These are phyloP conservation scores for Apophysomyces variabilis DNA, from an alignment of 371 early-diverging fungal species.

Conservation along the genomic window DNA sequence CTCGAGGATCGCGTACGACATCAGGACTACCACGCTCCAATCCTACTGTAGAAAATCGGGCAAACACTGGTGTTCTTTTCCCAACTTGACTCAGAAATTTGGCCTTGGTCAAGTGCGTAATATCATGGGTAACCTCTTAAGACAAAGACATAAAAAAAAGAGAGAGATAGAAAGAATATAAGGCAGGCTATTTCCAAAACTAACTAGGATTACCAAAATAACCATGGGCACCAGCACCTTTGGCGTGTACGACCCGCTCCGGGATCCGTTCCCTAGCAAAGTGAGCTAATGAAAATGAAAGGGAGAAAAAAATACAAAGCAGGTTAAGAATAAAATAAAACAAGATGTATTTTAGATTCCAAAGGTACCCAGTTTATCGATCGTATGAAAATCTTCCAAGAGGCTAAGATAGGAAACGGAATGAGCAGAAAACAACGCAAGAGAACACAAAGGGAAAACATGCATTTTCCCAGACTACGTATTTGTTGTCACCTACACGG, in stretches of 20 bases:
- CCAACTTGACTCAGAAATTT: conserved; percentile 76
- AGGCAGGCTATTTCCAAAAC: too few relatives aligned
- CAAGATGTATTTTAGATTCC: conserved; percentile 1
- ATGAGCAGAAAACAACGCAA: conserved; percentile 13
- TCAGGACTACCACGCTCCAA: conserved; percentile 80
- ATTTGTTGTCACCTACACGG: conserved; percentile 27
- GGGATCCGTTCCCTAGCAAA: conserved; percentile 87
- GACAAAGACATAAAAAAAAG: too few relatives aligned
- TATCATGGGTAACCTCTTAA: conserved; percentile 75
- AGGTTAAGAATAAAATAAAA: neutral
- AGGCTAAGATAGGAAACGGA: conserved; percentile 19
- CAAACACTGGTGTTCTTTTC: conserved; percentile 79
- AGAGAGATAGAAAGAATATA: too few relatives aligned
- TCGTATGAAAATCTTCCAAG: conserved; percentile 75
- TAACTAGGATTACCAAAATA: conserved; percentile 59
- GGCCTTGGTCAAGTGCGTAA: conserved; percentile 73
- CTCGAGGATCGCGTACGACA: conserved; percentile 79
- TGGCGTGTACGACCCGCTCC: conserved; percentile 86
- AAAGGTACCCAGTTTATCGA: conserved; percentile 67
- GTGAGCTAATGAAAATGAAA: conserved; percentile 60
- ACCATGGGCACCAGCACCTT: conserved; percentile 84
- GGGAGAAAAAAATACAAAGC: conserved; percentile 25
- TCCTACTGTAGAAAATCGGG: conserved; percentile 83
- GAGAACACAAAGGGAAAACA: neutral
- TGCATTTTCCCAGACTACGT: neutral